These are phyloP conservation scores for Fusarium albidum DNA, from an alignment of 2,329 filamentous ascomycete genomes.

Conservation along the genomic window DNA sequence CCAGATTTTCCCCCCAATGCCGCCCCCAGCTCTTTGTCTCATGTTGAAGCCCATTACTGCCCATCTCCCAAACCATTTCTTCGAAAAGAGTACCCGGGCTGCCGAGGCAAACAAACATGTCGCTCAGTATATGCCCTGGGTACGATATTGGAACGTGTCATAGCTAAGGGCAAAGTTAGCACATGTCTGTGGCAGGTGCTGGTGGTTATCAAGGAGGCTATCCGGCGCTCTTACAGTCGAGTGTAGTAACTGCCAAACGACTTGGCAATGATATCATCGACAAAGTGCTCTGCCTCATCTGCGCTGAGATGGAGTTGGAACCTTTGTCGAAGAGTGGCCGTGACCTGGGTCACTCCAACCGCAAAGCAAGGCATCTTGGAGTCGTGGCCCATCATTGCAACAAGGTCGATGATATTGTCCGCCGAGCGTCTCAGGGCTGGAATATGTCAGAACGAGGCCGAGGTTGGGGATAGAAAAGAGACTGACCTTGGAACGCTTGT, in stretches of 20 bases:
- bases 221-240: conserved; percentile 68
- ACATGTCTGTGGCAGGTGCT: background rate
- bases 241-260: conserved; percentile 88
- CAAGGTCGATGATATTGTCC: conserved; percentile 81
- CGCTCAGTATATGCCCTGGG: conserved; percentile 81
- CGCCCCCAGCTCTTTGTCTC: conserved; percentile 11
- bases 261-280: conserved; percentile 83
- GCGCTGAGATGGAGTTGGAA: conserved; percentile 86
- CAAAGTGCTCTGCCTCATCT: conserved; percentile 82
- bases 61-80: conserved; percentile 9
- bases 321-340: conserved; percentile 72
- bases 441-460: conserved; percentile 12
- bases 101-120: conserved; percentile 4
- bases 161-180: conserved; percentile 61
- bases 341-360: conserved; percentile 75
- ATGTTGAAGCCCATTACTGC: conserved; percentile 19
- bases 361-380: conserved; percentile 87
- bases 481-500: conserved; percentile 79
- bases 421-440: conserved; percentile 78
- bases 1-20: conserved; percentile 30
- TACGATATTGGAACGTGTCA: conserved; percentile 87
- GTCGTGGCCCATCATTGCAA: conserved; percentile 84
- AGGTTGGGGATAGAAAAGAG: background rate
- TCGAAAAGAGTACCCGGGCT: background rate
- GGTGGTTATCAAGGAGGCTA: background rate